Base-by-base conservation (phyloP, 352 stramenopile genomes). In the Phytophthora pluvialis region DNA sequence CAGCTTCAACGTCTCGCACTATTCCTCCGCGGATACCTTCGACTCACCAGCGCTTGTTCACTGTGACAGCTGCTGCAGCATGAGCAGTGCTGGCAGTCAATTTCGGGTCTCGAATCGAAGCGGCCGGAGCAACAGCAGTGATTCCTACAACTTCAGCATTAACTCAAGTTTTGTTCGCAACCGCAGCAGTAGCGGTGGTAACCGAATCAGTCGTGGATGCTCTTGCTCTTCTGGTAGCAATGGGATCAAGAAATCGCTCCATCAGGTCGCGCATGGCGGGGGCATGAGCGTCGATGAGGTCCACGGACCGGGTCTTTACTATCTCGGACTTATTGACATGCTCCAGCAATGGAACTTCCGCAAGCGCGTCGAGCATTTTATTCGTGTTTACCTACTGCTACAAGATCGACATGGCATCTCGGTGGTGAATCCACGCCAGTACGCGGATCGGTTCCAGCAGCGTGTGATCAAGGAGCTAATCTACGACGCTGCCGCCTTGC, bases 251-350 rank as follows among this genome's bases (percentile, higher is more conserved):
- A 76, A 91, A 46, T 69, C 81, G 2, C 68, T 90, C 44, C 75
- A 84, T 64, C 65, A 81, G 57, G 72, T 77, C 55, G 60, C 80
- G 42, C 48, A 57, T 18, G 72, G 81, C 21, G 21, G 21, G 32
- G 72, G 83, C 63, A 88, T 94, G 89, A 82, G 78, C 69, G 77
- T 90, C 32, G 83, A 94, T 36, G 75, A 95, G 63, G 91, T 97
- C 38, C 90, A 95, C 51, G 90, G 94, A 10, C 91, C 91, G 13
- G 96, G 96, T 11, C 81, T 98, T 16, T 98, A 98, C 72, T 98
- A 95, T 70, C 94, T 98, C 73, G 95, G 95, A 1, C 81, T 98
- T 26, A 98, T 98, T 70, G 94, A 98, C 63, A 98, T 98, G 61
- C 78, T 98, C 11, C 93, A 98, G 67, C 91, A 97, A 63, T 98